Evolutionary conservation across 371 early-diverging fungal genomes (phyloP).

Genomic region (Lichtheimia hyalospora): DNA sequence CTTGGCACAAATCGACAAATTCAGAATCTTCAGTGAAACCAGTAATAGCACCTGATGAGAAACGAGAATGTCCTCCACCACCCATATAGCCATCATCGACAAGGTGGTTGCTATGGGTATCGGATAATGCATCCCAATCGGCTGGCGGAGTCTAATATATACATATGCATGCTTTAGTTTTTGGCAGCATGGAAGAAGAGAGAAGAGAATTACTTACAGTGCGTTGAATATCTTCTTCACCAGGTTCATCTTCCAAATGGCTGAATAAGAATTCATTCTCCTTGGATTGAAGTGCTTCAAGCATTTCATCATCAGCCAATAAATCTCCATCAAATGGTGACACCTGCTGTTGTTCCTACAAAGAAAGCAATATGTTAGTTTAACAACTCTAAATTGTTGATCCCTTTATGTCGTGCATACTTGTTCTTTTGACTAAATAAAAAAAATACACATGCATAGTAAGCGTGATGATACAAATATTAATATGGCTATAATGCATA

Average conservation of each 20-base stretch:
- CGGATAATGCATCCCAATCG: constrained; percentile 5
- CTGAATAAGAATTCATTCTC: constrained; percentile 14
- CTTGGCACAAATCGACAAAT: constrained; percentile 7
- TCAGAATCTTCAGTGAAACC: constrained; percentile 7
- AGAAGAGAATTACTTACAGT: constrained; percentile 1
- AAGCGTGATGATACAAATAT: neutral
- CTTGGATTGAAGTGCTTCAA: constrained; percentile 11
- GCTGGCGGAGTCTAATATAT: constrained; percentile 9
- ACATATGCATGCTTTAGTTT: neutral
- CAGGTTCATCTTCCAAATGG: constrained; percentile 7
- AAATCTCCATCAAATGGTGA: constrained; percentile 6
- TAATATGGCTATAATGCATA: neutral
- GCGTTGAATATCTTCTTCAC: constrained; percentile 6
- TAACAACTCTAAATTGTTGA: too few relatives aligned
- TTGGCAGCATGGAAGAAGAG: neutral
- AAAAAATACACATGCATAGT: neutral
- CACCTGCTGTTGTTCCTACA: constrained; percentile 6
- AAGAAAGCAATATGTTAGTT: neutral
- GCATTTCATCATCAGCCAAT: constrained; percentile 10
- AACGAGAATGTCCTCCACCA: constrained; percentile 9
- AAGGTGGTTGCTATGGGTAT: neutral
- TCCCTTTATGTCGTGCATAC: neutral
- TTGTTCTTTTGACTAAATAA: neutral
- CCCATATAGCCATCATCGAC: neutral
- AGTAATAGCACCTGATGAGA: constrained; percentile 9